Base-by-base conservation (phyloP, 192 early-diverging fungal genomes). In the Podila epigama region DNA sequence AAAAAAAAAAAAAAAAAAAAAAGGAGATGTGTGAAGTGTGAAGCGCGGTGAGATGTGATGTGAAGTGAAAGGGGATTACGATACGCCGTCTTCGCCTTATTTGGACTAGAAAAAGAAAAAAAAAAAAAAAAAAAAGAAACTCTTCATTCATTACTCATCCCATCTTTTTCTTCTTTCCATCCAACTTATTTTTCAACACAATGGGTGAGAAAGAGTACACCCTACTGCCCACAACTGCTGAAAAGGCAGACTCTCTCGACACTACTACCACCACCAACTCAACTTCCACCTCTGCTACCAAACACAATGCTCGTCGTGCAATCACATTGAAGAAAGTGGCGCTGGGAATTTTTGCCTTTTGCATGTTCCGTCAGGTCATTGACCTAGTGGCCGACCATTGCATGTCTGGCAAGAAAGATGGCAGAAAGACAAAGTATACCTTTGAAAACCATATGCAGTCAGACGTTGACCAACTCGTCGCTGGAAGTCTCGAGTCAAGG, bases 401-500 rank as follows among this genome's bases (percentile, higher is more conserved):
- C 44, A 18, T 22, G 5, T 22, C n/a, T 15, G 25, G 25, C 1
- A 5, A 22, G 44, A 48, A 59, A 6, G n/a, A 51, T 11, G 63
- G 40, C 40, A 7, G 11, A 20, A 39, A 51, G 40, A 20, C 60
- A 13, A 72, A 72, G 62, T 68, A 58, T 16, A 53, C 35, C 6
- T 77, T 77, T 18, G 73, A 68, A 59, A 41, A 32, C 58, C 73
- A 77, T 31, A 41, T 68, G 42, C 73, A 77, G 59, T 44, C 60
- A 0, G 54, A 77, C 6, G 33, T 77, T 6, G 73, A 77, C 34
- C 28, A 63, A 6, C 51, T 77, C 1, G 53, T 77, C 12, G 73
- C 66, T 53, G 73, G 73, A 58, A 77, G 73, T 50, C 73, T 68
- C 12, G 73, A 77, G 57, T 77, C 73, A 42, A 77, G 60, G 73